Percentiles rank a stretch among this genome's conserved stretches.
Conservation (phyloP, 176 grass and related monocot genomes). For the Zizania latifolia region DNA sequence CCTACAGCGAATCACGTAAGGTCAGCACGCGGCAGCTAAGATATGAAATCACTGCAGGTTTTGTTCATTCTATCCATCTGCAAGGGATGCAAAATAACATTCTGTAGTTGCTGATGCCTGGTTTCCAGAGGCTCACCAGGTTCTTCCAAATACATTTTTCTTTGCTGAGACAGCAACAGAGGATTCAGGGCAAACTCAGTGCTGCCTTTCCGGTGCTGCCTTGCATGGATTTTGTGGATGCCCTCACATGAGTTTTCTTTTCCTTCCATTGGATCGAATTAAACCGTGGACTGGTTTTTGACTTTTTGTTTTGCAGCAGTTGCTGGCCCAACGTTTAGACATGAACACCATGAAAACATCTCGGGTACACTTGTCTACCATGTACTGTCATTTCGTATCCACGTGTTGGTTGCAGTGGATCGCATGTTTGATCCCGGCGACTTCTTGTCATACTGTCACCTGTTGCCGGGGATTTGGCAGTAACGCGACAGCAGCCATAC, state of each 20-base stretch:
- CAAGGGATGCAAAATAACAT: conserved; percentile 27
- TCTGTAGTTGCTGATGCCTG: conserved; percentile 11
- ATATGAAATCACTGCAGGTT: conserved; percentile 4
- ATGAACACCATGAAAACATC: conserved; percentile 14
- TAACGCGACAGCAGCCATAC: background rate
- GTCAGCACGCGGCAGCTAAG: conserved; percentile 14
- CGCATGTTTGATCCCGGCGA: background rate
- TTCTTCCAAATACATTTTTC: conserved; percentile 19
- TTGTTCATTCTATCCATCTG: conserved; percentile 28
- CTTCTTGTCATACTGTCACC: background rate
- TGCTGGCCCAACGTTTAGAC: conserved; percentile 17
- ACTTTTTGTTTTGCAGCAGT: conserved; percentile 17
- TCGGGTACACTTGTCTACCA: background rate
- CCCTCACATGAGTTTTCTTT: background rate
- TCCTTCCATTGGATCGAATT: background rate
- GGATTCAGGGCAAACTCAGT: conserved; percentile 22
- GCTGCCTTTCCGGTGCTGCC: conserved; percentile 34
- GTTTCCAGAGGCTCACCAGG: background rate
- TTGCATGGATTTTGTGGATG: conserved; percentile 44
- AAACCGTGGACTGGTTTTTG: conserved; percentile 7
- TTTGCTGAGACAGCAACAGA: conserved; percentile 24
- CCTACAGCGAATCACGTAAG: conserved; percentile 15
- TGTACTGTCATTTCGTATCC: background rate
- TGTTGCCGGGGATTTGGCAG: background rate
- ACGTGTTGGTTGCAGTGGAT: background rate